These are phyloP conservation scores for Dichotomopilus funicola DNA, from an alignment of 2,329 filamentous ascomycete species.

Conservation along the genomic window DNA sequence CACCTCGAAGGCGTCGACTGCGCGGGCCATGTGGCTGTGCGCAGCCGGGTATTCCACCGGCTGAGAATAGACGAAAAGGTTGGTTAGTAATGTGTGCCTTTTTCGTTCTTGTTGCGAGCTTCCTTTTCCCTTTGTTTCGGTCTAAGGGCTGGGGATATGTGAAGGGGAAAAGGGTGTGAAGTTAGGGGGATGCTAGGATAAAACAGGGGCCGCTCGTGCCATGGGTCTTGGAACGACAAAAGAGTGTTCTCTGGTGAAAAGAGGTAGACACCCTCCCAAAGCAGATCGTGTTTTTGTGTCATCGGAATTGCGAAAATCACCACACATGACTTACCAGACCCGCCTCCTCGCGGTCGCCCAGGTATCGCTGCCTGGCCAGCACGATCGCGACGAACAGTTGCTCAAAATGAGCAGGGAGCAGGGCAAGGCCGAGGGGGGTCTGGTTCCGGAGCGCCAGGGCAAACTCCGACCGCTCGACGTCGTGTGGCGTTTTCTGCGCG, in stretches of 20 bases:
- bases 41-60: background rate
- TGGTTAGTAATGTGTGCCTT: background rate
- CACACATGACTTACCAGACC: background rate
- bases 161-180: too few relatives aligned
- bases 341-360: background rate
- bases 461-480: conserved; percentile 3
- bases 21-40: conserved; percentile 3
- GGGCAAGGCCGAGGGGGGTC: background rate
- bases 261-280: background rate
- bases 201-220: too few relatives aligned
- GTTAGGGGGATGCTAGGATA: too few relatives aligned
- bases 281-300: background rate
- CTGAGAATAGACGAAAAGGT: background rate
- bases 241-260: background rate
- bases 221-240: too few relatives aligned
- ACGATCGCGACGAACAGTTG: conserved; percentile 2
- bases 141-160: too few relatives aligned
- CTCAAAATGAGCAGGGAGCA: background rate
- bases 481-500: background rate
- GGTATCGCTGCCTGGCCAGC: conserved; percentile 4
- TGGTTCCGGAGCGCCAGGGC: background rate
- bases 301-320: background rate
- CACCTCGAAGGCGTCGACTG: conserved; percentile 8
- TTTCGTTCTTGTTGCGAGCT: too few relatives aligned
- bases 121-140: too few relatives aligned